Base-by-base conservation (phyloP, 2,329 filamentous ascomycete species). In the Epichloe gansuensis region DNA sequence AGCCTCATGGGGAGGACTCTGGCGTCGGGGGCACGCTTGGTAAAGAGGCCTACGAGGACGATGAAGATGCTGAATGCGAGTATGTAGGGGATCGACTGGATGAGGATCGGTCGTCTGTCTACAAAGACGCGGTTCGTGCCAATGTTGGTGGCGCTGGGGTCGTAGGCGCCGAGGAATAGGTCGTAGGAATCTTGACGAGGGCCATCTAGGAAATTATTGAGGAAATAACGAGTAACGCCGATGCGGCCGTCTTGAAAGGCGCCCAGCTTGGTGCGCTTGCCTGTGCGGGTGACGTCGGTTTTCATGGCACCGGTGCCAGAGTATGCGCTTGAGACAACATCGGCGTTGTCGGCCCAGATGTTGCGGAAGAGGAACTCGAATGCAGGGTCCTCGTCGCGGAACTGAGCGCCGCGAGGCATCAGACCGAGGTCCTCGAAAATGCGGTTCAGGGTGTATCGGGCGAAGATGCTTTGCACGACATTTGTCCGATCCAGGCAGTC, bases 401-500 rank as follows among this genome's bases (percentile, higher is more conserved):
- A 91, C 23, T 78, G 83, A 62, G 91, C 81, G 52, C 90, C 90
- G 28, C 81, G 79, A 50, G 80, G 70, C 61, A 97, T 79, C 50
- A 96, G 73, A 38, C 91, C 91, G 3, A 89, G 73, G 61, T 97
- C 91, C 57, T 84, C 80, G 53, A 98, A 82, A 74, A 95, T 93
- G 58, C 90, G 85, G 56, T 91, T 91, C 42, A 98, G 75, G 13
- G 88, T 87, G 80, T 84, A 91, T 50, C 91, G 85, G 9, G 88
- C 93, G 54, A 98, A 81, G 86, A 97, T 95, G 67, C 89, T 95
- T 71, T 98, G 93, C 3, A 98, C 89, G 6, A 98, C 91, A 62
- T 98, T 98, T 51, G 93, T 98, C 51, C 93, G 86, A 69, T 98
- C 93, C 13, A 98, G 80, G 60, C 94, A 98, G 70, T 98, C 93